Percentiles rank a stretch among this genome's conserved stretches.
Evolutionary conservation across 805 yeast species (phyloP).

Genomic region (Candida orba): DNA sequence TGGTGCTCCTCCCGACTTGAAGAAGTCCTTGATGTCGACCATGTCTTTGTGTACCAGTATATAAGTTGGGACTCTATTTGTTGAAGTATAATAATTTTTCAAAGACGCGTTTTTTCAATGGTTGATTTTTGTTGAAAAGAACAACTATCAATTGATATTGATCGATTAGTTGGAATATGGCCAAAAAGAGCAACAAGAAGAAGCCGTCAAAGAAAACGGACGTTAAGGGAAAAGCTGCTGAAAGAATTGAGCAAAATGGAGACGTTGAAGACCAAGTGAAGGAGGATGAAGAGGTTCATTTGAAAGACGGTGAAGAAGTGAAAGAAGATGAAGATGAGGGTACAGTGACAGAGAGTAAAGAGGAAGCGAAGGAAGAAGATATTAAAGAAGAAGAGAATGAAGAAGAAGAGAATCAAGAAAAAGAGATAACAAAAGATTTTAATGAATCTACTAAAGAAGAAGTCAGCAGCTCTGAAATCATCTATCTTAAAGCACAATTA

Average conservation of each 20-base stretch:
- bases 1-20: slow-evolving; percentile 10
- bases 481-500: slow-evolving; percentile 24
- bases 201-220: not conserved
- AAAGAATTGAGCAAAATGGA: not conserved
- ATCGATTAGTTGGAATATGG: slow-evolving; percentile 5
- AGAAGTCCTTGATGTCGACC: slow-evolving; percentile 36
- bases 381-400: slow-evolving; percentile 3
- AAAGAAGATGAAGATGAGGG: not conserved
- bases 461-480: not conserved
- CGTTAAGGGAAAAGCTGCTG: too few species aligned
- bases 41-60: not conserved
- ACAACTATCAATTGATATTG: not conserved
- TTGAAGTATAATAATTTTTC: too few species aligned
- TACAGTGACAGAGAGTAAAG: not conserved
- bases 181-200: slow-evolving; percentile 17
- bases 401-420: slow-evolving; percentile 1
- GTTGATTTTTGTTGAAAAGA: too few species aligned
- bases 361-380: slow-evolving; percentile 4
- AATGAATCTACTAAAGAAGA: slow-evolving; percentile 1
- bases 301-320: slow-evolving; percentile 1
- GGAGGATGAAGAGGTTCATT: slow-evolving; percentile 2
- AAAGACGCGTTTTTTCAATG: too few species aligned
- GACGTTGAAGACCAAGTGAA: slow-evolving; percentile 1
- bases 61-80: too few species aligned
- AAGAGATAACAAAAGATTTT: slow-evolving; percentile 2